These are phyloP conservation scores for Hirschioporus abietinus DNA, from an alignment of 768 basidiomycete species.

Conservation along the genomic window DNA sequence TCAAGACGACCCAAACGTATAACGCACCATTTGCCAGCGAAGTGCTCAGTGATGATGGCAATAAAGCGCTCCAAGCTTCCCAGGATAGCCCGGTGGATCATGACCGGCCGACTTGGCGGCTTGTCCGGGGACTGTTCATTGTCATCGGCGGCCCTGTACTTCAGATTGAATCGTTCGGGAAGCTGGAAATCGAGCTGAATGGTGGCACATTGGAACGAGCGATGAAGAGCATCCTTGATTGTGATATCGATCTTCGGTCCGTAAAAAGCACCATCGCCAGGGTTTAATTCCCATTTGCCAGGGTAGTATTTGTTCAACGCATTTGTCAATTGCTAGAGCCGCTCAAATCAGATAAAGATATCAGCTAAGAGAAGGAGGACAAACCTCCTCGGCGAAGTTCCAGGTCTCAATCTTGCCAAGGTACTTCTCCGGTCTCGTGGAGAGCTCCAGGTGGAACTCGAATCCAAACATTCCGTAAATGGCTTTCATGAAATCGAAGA, in stretches of 20 bases:
- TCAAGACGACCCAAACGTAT: not conserved
- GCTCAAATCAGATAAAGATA: not conserved
- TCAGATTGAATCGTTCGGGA: slow-evolving; percentile 92
- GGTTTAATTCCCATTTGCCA: slow-evolving; percentile 88
- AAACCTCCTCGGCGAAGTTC: slow-evolving; percentile 80
- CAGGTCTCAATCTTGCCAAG: slow-evolving; percentile 88
- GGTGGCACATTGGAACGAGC: slow-evolving; percentile 97
- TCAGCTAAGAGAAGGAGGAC: slow-evolving; percentile 14
- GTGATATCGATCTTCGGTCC: slow-evolving; percentile 99
- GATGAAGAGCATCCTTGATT: slow-evolving; percentile 83
- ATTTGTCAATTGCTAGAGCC: slow-evolving; percentile 66
- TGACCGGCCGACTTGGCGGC: slow-evolving; percentile 76
- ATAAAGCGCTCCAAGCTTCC: slow-evolving; percentile 95
- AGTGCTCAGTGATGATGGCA: slow-evolving; percentile 95
- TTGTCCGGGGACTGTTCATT: slow-evolving; percentile 44
- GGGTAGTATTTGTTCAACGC: slow-evolving; percentile 84
- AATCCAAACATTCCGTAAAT: slow-evolving; percentile 95
- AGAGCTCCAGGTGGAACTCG: slow-evolving; percentile 88
- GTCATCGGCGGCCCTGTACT: slow-evolving; percentile 78
- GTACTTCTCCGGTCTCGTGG: slow-evolving; percentile 93
- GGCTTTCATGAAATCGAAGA: slow-evolving; percentile 94
- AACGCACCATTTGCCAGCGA: slow-evolving; percentile 91
- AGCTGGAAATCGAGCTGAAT: slow-evolving; percentile 99
- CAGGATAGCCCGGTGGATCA: slow-evolving; percentile 95
- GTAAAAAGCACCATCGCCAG: slow-evolving; percentile 98